Evolutionary conservation across 768 basidiomycete genomes (phyloP).

Genomic region (Mycena belliarum): DNA sequence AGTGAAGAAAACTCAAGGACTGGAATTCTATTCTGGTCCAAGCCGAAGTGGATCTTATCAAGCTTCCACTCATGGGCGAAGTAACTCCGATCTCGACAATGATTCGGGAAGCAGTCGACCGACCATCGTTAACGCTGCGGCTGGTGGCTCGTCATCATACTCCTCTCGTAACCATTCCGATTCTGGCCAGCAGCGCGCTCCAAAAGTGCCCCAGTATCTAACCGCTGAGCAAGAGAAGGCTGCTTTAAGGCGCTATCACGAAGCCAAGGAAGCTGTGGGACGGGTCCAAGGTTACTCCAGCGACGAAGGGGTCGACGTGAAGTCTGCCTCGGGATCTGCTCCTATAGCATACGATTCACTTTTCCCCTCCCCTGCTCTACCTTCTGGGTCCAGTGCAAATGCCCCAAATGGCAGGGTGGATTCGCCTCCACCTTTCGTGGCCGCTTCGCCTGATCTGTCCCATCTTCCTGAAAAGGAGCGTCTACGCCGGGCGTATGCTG

Average conservation of each 20-base stretch:
- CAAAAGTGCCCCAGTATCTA: constrained; percentile 47
- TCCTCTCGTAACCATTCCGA: constrained; percentile 1
- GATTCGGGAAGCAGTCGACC: constrained; percentile 25
- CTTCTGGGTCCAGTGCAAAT: constrained; percentile 31
- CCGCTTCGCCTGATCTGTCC: constrained; percentile 37
- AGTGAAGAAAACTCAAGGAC: constrained; percentile 59
- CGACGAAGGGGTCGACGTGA: constrained; percentile 26
- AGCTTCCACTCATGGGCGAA: constrained; percentile 27
- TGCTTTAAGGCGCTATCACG: constrained; percentile 63
- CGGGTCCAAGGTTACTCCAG: constrained; percentile 46
- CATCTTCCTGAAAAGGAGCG: constrained; percentile 69
- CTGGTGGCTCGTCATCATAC: constrained; percentile 6
- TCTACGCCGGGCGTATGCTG: constrained; percentile 63
- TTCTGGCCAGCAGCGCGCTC: constrained; percentile 18
- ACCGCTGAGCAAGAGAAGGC: constrained; percentile 79
- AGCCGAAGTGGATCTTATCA: constrained; percentile 18
- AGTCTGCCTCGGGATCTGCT: constrained; percentile 27
- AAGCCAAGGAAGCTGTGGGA: constrained; percentile 72
- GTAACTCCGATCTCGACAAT: constrained; percentile 24
- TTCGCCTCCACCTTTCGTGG: constrained; percentile 58
- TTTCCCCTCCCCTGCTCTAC: constrained; percentile 44
- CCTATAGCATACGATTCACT: constrained; percentile 67
- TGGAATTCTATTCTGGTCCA: constrained; percentile 28
- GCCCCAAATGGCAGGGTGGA: constrained; percentile 32
- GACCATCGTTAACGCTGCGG: constrained; percentile 24